Evolutionary conservation across 2,329 filamentous ascomycete species (phyloP), one percentile per base, ranked within the genome.

Genomic region (Xylaria sp.): DNA sequence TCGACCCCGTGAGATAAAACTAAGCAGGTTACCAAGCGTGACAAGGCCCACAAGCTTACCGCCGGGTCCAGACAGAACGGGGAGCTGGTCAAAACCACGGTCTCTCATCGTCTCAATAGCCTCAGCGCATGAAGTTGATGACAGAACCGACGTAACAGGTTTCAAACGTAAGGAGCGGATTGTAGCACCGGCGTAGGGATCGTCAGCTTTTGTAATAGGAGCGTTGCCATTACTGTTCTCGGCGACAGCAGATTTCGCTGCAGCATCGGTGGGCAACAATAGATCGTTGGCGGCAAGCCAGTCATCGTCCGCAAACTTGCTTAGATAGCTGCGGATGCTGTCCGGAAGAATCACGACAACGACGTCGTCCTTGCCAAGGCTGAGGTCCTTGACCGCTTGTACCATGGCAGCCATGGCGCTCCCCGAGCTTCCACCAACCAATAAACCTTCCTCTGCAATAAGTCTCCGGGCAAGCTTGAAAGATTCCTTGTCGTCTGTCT

Each of bases 31-130:
- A 44, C 96, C 95, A 27, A 99, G 87, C 0, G 95, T 99, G 38
- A 99, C 91, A 6, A 99, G 87, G 33, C 95, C 95, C 52, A 96
- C 92, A 6, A 99, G 90, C 72, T 87, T 88, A 65, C 78, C 85
- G 64, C 87, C 87, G 4, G 85, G 85, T 17, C 87, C 80, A 0
- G 88, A 84, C 8, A 96, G 88, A 15, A 99, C 95, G 43, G 95
- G 95, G 41, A 99, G 89, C 79, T 99, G 96, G 74, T 99, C 96
- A 76, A 97, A 99, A 65, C 93, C 92, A 80, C 95, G 96, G 73
- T 99, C 95, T 69, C 94, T 92, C 95, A 99, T 98, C 64, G 91
- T 93, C 80, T 99, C 95, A 67, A 98, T 93, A 54, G 96, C 95
- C 68, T 94, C 91, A 65, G 91, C 85, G 79, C 93, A 96, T 2